Evolutionary conservation across 306 rosid genomes (phyloP).

Genomic region (Aeschynomene evenia): DNA sequence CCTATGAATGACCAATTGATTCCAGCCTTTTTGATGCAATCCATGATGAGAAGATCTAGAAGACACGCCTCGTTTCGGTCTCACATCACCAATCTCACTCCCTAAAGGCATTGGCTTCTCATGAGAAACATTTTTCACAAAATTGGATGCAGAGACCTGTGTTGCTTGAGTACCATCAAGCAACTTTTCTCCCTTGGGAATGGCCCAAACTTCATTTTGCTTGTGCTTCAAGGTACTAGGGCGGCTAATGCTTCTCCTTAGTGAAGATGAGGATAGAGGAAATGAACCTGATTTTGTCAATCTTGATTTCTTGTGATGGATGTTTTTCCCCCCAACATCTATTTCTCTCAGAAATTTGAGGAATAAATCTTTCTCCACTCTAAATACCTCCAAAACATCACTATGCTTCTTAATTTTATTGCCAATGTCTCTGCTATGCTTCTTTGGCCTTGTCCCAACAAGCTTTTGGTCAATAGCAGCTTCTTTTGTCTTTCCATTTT

Average conservation of each 20-base stretch:
- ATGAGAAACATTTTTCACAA: slow-evolving; percentile 24
- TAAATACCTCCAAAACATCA: slow-evolving; percentile 56
- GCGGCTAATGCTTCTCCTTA: slow-evolving; percentile 23
- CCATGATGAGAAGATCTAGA: slow-evolving; percentile 40
- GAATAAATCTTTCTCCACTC: slow-evolving; percentile 60
- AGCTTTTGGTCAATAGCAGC: slow-evolving; percentile 20
- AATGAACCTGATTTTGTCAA: slow-evolving; percentile 74
- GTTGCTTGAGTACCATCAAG: slow-evolving; percentile 34
- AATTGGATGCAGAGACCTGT: slow-evolving; percentile 31
- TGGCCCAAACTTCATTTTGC: slow-evolving; percentile 60
- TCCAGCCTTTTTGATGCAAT: slow-evolving; percentile 69
- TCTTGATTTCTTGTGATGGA: slow-evolving; percentile 36
- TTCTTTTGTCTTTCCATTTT: slow-evolving; percentile 31
- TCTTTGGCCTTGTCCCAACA: slow-evolving; percentile 14
- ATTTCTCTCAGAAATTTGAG: slow-evolving; percentile 56
- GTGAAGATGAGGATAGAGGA: slow-evolving; percentile 50
- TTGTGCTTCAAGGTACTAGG: slow-evolving; percentile 66
- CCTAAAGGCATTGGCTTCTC: slow-evolving; percentile 20
- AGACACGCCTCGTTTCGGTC: slow-evolving; percentile 32
- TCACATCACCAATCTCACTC: slow-evolving; percentile 25
- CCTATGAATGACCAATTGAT: slow-evolving; percentile 68
- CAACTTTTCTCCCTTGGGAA: slow-evolving; percentile 43
- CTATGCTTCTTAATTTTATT: slow-evolving; percentile 35
- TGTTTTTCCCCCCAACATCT: slow-evolving; percentile 29
- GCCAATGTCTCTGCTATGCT: slow-evolving; percentile 32